Evolutionary conservation across 2,329 filamentous ascomycete species (phyloP).

Genomic region (Teratosphaeria zuluensis): DNA sequence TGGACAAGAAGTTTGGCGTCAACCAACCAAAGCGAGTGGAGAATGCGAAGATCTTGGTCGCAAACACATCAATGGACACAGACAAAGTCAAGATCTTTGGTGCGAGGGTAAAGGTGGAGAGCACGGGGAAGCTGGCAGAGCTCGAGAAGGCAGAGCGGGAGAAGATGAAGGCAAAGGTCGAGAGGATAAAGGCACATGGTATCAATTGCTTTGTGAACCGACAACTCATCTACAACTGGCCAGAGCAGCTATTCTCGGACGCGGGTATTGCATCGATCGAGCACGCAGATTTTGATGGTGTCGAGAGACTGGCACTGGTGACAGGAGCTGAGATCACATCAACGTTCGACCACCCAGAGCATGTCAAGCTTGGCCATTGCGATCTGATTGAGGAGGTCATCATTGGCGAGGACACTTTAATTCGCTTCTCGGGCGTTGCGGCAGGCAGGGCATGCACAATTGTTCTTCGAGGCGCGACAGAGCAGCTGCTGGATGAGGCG

Average conservation of each 20-base stretch:
- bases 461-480: constrained; percentile 88
- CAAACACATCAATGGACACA: constrained; percentile 98
- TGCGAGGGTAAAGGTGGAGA: constrained; percentile 89
- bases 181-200: constrained; percentile 95
- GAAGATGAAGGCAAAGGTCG: constrained; percentile 99
- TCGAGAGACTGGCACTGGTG: constrained; percentile 87
- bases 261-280: constrained; percentile 97
- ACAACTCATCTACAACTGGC: constrained; percentile 99
- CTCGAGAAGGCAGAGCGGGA: constrained; percentile 96
- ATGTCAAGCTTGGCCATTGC: constrained; percentile 91
- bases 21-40: constrained; percentile 96
- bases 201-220: constrained; percentile 99
- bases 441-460: constrained; percentile 93
- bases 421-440: constrained; percentile 93
- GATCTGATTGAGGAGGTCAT: constrained; percentile 96
- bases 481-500: constrained; percentile 92
- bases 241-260: constrained; percentile 95
- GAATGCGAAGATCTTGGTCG: constrained; percentile 95
- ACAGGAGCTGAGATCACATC: constrained; percentile 96
- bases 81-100: constrained; percentile 99
- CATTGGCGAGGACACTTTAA: constrained; percentile 93
- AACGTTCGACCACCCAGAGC: constrained; percentile 95
- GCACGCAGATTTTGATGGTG: constrained; percentile 97
- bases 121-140: constrained; percentile 94
- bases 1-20: constrained; percentile 98